Percentiles rank a stretch among this genome's conserved stretches.
These are phyloP conservation scores for Balakata baccata DNA, from an alignment of 345 rosid genomes.

Conservation along the genomic window DNA sequence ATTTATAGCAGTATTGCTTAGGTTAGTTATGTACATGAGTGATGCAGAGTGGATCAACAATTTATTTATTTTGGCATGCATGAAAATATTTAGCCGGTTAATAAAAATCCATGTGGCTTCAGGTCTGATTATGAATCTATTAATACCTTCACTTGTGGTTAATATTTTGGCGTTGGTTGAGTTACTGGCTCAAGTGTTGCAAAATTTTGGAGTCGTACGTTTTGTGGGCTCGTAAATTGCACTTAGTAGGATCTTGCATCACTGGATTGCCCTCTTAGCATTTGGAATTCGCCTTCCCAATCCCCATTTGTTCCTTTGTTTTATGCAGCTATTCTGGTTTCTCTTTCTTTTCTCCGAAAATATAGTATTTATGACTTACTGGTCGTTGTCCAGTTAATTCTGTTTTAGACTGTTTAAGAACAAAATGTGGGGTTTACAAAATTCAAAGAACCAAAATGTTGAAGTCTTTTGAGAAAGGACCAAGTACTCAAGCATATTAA, in stretches of 20 bases:
- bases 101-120: not conserved
- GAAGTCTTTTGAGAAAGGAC: not conserved
- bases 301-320: not conserved
- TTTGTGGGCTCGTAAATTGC: not conserved
- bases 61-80: not conserved
- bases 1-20: constrained; percentile 1
- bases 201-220: not conserved
- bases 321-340: not conserved
- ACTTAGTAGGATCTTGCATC: not conserved
- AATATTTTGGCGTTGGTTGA: not conserved
- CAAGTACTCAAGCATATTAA: not conserved
- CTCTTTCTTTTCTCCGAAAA: not conserved
- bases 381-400: not conserved
- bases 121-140: not conserved
- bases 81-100: constrained; percentile 1
- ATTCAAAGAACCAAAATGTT: not conserved
- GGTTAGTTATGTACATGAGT: not conserved
- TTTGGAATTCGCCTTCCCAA: not conserved
- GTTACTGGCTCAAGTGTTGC: not conserved
- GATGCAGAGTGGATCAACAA: not conserved
- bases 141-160: constrained; percentile 10
- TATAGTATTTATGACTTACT: not conserved
- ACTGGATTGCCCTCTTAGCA: not conserved
- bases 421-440: not conserved
- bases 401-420: not conserved